Evolutionary conservation across 163 green algal species (phyloP), one percentile per base, ranked within the genome.

Genomic region (Scenedesmus sp.): DNA sequence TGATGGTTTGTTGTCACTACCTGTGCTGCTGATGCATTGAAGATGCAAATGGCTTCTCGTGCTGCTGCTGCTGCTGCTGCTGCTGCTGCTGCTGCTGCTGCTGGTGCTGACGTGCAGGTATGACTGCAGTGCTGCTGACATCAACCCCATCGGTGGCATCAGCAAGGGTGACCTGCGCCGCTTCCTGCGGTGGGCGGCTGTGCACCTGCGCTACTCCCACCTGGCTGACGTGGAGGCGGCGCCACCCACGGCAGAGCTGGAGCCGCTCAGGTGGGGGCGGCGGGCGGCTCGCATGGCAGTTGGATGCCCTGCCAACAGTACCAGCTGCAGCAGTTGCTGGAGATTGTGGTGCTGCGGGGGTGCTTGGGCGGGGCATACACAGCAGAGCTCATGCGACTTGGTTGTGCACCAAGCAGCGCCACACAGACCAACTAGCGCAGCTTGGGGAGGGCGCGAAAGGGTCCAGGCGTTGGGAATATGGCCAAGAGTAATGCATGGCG

Each of bases 81-180:
- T 76, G 65, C 65, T 76, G 65, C 65, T 76, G 65, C 30, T 22
- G 13, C 13, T 76, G 30, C 30, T 76, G 65, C 30, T 37, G 30
- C 65, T 76, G 30, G 30, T 18, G 65, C 26, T 10, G 4, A 37
- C 18, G 49, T 15, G 49, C 30, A 76, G 65, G 65, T 99, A 99
- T 92, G 98, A 99, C 95, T 99, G 98, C 94, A 97, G 93, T 91
- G 96, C 94, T 0, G 98, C 97, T 6, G 98, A 99, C 92, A 96
- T 99, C 84, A 99, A 99, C 94, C 98, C 98, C 65, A 99, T 99
- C 56, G 98, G 97, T 10, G 96, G 94, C 53, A 96, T 98, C 76
- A 97, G 92, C 90, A 99, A 92, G 83, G 83, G 15, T 13, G 98
- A 99, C 90, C 91, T 99, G 59, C 91, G 94, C 37, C 87, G 92